phyloP scores from a whole-genome alignment of 2,329 filamentous ascomycete genomes.

The Thermomyces lanuginosus region DNA sequence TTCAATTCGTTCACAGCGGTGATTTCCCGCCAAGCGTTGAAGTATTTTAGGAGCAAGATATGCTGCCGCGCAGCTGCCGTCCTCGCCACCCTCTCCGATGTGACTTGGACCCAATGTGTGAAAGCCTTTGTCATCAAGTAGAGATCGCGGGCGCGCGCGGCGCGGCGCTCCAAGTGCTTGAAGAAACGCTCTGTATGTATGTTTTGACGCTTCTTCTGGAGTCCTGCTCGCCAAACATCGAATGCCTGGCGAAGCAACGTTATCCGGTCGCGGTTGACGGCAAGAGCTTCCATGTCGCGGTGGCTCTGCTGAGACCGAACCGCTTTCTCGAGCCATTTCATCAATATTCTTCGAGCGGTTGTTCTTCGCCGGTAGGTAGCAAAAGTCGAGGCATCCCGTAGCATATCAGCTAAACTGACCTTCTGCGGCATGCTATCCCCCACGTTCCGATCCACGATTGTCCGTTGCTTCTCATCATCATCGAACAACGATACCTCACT shows the following conservation, averaged over 20 bases:
- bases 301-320: constrained; percentile 21
- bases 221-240: constrained; percentile 32
- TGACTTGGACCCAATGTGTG: constrained; percentile 50
- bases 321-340: constrained; percentile 33
- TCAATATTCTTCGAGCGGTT: constrained; percentile 24
- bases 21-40: constrained; percentile 52
- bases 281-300: constrained; percentile 25
- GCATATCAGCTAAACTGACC: constrained; percentile 35
- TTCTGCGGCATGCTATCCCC: constrained; percentile 28
- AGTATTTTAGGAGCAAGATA: constrained; percentile 52
- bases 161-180: constrained; percentile 41
- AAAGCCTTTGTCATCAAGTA: constrained; percentile 50
- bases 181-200: constrained; percentile 38
- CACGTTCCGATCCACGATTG: constrained; percentile 14
- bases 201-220: constrained; percentile 25
- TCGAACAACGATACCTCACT: too few species aligned
- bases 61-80: constrained; percentile 54
- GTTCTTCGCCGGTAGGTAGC: constrained; percentile 26
- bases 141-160: constrained; percentile 46
- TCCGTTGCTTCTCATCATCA: too few species aligned
- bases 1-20: constrained; percentile 44
- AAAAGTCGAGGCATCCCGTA: constrained; percentile 35
- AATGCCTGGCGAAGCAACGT: constrained; percentile 38
- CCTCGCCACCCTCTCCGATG: constrained; percentile 47
- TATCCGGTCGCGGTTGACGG: constrained; percentile 34